phyloP scores from a whole-genome alignment of 2,329 filamentous ascomycete genomes.

The Sarocladium strictum region DNA sequence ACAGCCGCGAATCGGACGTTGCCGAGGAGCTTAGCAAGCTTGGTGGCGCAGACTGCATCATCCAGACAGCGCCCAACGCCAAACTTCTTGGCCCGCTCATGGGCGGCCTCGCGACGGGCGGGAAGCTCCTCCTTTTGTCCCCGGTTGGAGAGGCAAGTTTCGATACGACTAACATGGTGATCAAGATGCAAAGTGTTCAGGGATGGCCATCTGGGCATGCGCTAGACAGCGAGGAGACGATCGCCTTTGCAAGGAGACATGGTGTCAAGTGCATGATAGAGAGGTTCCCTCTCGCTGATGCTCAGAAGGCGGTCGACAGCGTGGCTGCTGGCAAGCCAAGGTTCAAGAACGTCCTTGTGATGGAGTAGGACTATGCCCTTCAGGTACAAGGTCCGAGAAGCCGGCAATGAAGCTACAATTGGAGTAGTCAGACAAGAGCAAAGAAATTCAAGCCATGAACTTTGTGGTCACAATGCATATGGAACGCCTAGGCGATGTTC shows the following conservation, averaged over 20 bases:
- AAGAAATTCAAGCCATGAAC: too few relatives aligned
- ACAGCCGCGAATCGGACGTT: constrained; percentile 46
- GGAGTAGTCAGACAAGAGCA: too few relatives aligned
- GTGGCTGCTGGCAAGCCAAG: constrained; percentile 35
- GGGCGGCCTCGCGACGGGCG: constrained; percentile 44
- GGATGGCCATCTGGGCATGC: constrained; percentile 60
- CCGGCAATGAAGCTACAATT: too few relatives aligned
- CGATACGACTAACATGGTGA: constrained; percentile 34
- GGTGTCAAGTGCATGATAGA: constrained; percentile 60
- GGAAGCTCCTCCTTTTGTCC: constrained; percentile 56
- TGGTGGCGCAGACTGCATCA: constrained; percentile 56
- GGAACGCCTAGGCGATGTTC: too few relatives aligned
- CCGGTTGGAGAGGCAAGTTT: constrained; percentile 40
- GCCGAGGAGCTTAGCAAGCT: constrained; percentile 44
- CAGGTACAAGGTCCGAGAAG: too few relatives aligned
- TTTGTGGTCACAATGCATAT: too few relatives aligned
- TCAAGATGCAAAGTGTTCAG: constrained; percentile 52
- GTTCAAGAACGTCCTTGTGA: constrained; percentile 38
- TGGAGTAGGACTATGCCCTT: constrained; percentile 23
- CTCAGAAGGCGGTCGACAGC: constrained; percentile 37
- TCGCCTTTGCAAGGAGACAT: constrained; percentile 57
- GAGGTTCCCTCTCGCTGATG: constrained; percentile 53
- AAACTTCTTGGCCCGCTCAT: constrained; percentile 47
- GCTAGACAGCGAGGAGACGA: constrained; percentile 58
- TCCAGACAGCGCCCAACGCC: constrained; percentile 58